phyloP scores from a whole-genome alignment of 768 basidiomycete species.

The Boletus reticuloceps region DNA sequence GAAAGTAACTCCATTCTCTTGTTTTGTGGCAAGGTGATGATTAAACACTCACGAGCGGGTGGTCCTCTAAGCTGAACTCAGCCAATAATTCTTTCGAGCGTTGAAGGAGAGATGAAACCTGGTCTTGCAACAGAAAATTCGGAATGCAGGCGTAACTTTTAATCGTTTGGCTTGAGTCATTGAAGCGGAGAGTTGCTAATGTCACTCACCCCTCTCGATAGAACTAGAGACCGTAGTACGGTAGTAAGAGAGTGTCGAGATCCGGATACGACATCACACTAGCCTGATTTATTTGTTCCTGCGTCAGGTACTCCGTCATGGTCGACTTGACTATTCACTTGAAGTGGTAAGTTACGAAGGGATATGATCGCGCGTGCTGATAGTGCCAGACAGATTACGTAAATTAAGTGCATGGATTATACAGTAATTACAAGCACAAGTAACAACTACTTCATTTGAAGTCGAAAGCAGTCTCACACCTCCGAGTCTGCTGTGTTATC shows the following conservation, averaged over 20 bases:
- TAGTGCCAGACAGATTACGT: no score
- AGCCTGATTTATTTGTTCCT: slow-evolving; percentile 59
- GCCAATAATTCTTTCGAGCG: slow-evolving; percentile 75
- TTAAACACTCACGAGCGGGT: slow-evolving; percentile 65
- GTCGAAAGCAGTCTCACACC: slow-evolving; percentile 11
- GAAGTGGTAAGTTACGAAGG: no score
- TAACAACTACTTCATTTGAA: slow-evolving; percentile 4
- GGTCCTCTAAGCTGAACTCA: slow-evolving; percentile 73
- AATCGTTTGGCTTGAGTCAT: background rate
- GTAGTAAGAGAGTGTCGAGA: background rate
- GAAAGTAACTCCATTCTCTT: background rate
- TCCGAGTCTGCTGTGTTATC: slow-evolving; percentile 28
- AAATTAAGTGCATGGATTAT: slow-evolving; percentile 6
- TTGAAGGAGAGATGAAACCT: slow-evolving; percentile 57
- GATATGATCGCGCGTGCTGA: no score
- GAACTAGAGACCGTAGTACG: slow-evolving; percentile 40
- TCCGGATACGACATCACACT: slow-evolving; percentile 7
- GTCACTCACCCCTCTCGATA: slow-evolving; percentile 52
- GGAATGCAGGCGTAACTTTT: slow-evolving; percentile 78
- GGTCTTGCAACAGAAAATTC: slow-evolving; percentile 59
- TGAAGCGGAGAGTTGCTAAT: background rate
- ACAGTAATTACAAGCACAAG: background rate
- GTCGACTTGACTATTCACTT: background rate
- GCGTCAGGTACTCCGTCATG: slow-evolving; percentile 45
- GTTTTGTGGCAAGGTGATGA: background rate